Percentiles rank a stretch among this genome's conserved stretches.
Conservation (phyloP, 2,329 filamentous ascomycete genomes). For the Penicillium sp. region DNA sequence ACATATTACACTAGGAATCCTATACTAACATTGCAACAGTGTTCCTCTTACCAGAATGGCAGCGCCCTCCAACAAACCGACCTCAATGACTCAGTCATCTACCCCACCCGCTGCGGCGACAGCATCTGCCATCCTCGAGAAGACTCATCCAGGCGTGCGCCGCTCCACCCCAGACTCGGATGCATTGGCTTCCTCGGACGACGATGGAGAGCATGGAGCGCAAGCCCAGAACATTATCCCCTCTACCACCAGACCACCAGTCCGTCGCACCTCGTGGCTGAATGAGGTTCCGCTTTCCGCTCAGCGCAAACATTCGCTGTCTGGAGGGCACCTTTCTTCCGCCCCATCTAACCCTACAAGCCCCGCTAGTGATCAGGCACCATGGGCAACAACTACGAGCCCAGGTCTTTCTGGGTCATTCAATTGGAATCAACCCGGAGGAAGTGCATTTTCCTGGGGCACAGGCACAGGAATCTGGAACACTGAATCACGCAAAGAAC, state of each 20-base stretch:
- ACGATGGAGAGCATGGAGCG: constrained; percentile 72
- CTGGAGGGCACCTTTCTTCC: constrained; percentile 71
- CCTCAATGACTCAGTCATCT: constrained; percentile 34
- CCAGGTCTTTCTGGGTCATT: constrained; percentile 42
- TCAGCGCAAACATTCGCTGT: constrained; percentile 74
- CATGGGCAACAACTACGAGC: constrained; percentile 43
- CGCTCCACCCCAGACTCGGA: constrained; percentile 93
- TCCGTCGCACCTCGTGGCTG: constrained; percentile 77
- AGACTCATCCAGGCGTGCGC: constrained; percentile 66
- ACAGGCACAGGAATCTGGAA: constrained; percentile 81
- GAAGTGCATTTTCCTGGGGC: constrained; percentile 65
- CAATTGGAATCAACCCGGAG: constrained; percentile 48
- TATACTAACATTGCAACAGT: constrained; percentile 11
- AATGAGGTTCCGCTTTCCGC: constrained; percentile 73
- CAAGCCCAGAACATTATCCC: constrained; percentile 50
- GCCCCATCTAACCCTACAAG: constrained; percentile 79
- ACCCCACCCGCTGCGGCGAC: constrained; percentile 55
- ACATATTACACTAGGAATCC: neutral
- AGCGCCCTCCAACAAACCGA: constrained; percentile 29
- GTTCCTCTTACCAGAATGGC: constrained; percentile 43
- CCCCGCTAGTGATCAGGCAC: constrained; percentile 64
- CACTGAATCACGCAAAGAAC: constrained; percentile 69
- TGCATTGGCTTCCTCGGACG: constrained; percentile 88
- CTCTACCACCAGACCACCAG: constrained; percentile 58
- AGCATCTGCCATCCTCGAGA: constrained; percentile 69